Base-by-base conservation (phyloP, 257 asterid genomes). In the Solanum habrochaites region DNA sequence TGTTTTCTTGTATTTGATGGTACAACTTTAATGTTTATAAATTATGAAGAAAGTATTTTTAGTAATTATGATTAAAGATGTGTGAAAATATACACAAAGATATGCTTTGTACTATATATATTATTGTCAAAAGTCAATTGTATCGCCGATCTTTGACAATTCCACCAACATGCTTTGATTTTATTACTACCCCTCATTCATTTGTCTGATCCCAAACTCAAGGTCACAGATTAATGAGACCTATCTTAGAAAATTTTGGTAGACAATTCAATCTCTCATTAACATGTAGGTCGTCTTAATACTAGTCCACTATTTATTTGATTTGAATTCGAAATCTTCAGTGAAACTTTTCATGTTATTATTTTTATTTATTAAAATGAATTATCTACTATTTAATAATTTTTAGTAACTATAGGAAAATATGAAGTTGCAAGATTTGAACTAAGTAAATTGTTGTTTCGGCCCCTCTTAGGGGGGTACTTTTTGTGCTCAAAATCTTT, bases 201-300 rank as follows among this genome's bases (percentile, higher is more conserved):
- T 1, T 23, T 18, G 4, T 16, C 62, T 3, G 25, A 3, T 56
- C 11, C 64, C 8, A 56, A 56, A 56, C 2, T 20, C 64, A 18
- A 56, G 25, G 66, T 56, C 66, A 56, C 66, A n/a, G n/a, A 56
- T 56, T 49, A 49, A 1, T 45, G 16, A 20, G 11, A 56, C n/a
- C 60, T 20, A 56, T 20, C 64, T 0, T 20, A n/a, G n/a, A 56
- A 1, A 5, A 3, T 56, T 0, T 7, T 8, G 11, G 0, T 56
- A 3, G 25, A 20, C 8, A 56, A 56, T 25, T 56, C 11, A 7
- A 56, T 7, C 11, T 20, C 20, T 56, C 66, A 56, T 4, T n/a
- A 3, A 8, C 11, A 18, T n/a, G 9, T 18, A 52, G 2, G 4
- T 0, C 1, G 10, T 3, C n/a, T 52, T 52, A 52, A 0, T 23